phyloP scores from a whole-genome alignment of 208 protist genomes.

The Trypanosoma conorhini region DNA sequence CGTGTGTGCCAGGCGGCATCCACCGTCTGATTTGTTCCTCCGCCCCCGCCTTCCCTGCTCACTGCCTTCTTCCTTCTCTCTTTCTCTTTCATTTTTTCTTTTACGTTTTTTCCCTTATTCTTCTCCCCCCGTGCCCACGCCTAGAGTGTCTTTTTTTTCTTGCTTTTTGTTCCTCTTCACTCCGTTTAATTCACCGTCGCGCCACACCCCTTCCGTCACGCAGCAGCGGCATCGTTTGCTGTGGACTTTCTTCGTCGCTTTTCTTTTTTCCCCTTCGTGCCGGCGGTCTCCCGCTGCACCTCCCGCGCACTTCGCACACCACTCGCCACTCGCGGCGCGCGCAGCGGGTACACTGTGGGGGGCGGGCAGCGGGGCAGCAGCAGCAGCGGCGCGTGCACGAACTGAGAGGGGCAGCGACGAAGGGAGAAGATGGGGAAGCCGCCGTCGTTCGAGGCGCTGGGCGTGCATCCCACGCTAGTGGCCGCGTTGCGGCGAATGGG shows the following conservation, averaged over 20 bases:
- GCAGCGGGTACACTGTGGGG: not conserved
- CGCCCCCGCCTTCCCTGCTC: too few relatives aligned
- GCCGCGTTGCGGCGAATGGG: slow-evolving; percentile 30
- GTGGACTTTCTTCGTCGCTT: not conserved
- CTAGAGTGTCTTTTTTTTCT: slow-evolving; percentile 17
- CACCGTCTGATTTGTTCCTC: too few relatives aligned
- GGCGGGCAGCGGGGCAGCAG: too few relatives aligned
- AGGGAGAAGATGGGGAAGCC: slow-evolving; percentile 22
- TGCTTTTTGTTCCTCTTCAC: not conserved
- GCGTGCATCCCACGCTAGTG: slow-evolving; percentile 45
- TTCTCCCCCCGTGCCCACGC: not conserved
- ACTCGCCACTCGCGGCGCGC: not conserved
- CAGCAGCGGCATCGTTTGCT: not conserved
- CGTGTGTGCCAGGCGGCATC: too few relatives aligned
- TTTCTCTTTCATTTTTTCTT: not conserved
- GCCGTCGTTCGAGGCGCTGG: slow-evolving; percentile 31
- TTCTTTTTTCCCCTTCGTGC: not conserved
- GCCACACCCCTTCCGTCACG: not conserved
- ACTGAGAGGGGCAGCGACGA: not conserved
- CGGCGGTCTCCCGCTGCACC: not conserved
- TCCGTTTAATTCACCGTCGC: not conserved
- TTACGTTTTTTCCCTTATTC: slow-evolving; percentile 12
- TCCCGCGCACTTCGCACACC: not conserved
- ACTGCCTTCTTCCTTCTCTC: too few relatives aligned
- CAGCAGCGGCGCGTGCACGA: too few relatives aligned